These are phyloP conservation scores for Musa schizocarpa DNA, from an alignment of 176 grass and related monocot species.

Conservation along the genomic window DNA sequence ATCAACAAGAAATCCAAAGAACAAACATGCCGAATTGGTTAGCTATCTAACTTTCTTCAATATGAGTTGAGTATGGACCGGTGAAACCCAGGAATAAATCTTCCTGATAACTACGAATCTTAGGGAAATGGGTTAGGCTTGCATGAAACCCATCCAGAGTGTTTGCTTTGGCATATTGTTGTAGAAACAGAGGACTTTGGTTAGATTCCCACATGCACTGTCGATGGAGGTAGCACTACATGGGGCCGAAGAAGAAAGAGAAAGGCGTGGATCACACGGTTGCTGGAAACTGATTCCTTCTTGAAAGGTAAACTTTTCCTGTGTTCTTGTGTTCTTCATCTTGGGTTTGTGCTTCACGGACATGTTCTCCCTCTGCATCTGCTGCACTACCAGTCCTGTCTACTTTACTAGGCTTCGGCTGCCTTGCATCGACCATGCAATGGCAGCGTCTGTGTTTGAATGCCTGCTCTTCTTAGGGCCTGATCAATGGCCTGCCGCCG, in stretches of 20 bases:
- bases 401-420: no score
- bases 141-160: neutral
- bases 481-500: no score
- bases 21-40: neutral
- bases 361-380: neutral
- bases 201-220: slow-evolving; percentile 1
- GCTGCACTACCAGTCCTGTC: no score
- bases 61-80: neutral
- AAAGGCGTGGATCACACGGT: neutral
- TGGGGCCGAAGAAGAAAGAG: neutral
- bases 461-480: no score
- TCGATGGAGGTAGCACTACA: neutral
- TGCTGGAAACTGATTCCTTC: neutral
- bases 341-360: neutral
- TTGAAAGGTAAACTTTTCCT: neutral
- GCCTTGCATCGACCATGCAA: no score
- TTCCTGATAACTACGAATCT: neutral
- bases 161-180: neutral
- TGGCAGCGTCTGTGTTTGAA: no score
- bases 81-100: neutral
- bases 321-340: neutral
- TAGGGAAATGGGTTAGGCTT: neutral
- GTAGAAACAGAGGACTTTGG: neutral
- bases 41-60: neutral
- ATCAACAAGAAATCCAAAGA: neutral